Evolutionary conservation across 148 eudicot genomes (phyloP), one percentile per base, ranked within the genome.

Genomic region (Polygonum aviculare): DNA sequence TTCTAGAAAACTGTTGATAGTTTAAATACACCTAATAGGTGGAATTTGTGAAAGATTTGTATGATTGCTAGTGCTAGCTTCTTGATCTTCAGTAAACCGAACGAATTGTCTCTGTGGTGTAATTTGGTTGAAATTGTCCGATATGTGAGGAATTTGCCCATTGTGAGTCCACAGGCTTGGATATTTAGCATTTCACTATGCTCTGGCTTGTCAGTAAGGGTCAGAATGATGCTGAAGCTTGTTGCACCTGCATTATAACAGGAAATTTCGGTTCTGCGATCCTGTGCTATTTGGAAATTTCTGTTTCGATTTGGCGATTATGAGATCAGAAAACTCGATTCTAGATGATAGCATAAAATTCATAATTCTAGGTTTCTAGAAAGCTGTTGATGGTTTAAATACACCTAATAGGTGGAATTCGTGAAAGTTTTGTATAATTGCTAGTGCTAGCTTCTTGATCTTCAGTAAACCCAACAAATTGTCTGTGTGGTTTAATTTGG

Each of bases 201-300:
- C 9, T 44, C 47, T 44, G 47, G 9, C 7, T 44, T 9, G 18
- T 55, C 31, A 8, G 19, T 6, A 44, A 44, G 47, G 47, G 47
- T 44, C 47, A 44, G 47, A 51, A 51, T 51, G 16, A 16, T 15
- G 55, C 55, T 51, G 55, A 51, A 51, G 16, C 55, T 9, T 51
- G 47, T 6, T 6, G 10, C 47, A 19, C 57, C 45, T 14, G 21
- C 14, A 62, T 1, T 75, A 15, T 3, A 49, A 40, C 81, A 91
- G 97, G 97, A 57, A n/a, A n/a, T n/a, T n/a, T n/a, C n/a, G n/a
- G n/a, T n/a, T n/a, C n/a, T n/a, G n/a, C n/a, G n/a, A n/a, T n/a
- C n/a, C n/a, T n/a, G n/a, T n/a, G n/a, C n/a, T n/a, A n/a, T n/a
- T n/a, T n/a, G n/a, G n/a, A n/a, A n/a, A n/a, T n/a, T n/a, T n/a